Conservation (phyloP, 495 filamentous ascomycete species). For the Sporormia fimetaria region DNA sequence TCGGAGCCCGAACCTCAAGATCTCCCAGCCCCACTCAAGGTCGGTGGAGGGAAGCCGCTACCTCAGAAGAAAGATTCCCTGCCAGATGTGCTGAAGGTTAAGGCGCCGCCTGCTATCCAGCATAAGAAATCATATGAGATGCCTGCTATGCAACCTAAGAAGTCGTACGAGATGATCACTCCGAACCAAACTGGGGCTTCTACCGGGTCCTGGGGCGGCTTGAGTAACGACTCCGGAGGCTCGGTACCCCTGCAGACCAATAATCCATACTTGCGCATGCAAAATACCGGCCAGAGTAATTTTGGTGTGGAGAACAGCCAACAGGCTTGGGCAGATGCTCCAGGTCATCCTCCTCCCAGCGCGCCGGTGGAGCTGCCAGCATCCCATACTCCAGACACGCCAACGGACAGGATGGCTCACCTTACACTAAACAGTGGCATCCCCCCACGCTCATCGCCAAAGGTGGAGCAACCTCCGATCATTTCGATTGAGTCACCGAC, state of each 20-base stretch:
- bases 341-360: conserved; percentile 6
- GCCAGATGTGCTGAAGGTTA: conserved; percentile 22
- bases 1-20: conserved; percentile 7
- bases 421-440: conserved; percentile 4
- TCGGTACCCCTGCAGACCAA: conserved; percentile 23
- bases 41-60: conserved; percentile 16
- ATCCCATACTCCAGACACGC: conserved; percentile 15
- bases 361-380: conserved; percentile 20
- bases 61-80: conserved; percentile 6
- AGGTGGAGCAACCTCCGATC: conserved; percentile 16
- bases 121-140: too few relatives aligned
- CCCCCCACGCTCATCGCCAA: conserved; percentile 1
- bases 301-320: conserved; percentile 26
- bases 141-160: too few relatives aligned
- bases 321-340: conserved; percentile 22
- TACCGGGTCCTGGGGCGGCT: conserved; percentile 15
- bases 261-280: conserved; percentile 26
- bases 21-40: conserved; percentile 19
- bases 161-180: conserved; percentile 6
- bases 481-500: conserved; percentile 19
- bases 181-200: conserved; percentile 8
- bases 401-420: conserved; percentile 4
- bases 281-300: conserved; percentile 19
- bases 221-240: conserved; percentile 12
- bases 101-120: conserved; percentile 15